Conservation (phyloP, 2,329 filamentous ascomycete genomes). For the Botrytis hyacinthi region DNA sequence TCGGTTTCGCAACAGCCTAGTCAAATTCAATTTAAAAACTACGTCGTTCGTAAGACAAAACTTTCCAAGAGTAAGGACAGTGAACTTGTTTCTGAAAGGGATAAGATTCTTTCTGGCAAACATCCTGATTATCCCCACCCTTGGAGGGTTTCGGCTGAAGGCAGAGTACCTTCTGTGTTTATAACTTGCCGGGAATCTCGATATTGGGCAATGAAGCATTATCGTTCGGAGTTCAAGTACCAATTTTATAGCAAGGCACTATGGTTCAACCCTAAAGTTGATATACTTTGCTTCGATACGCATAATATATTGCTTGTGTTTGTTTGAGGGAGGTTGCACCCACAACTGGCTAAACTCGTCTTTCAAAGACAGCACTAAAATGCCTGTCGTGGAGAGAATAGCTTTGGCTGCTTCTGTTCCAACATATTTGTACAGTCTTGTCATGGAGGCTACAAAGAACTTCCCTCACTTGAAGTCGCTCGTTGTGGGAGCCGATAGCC, state of each 20-base stretch:
- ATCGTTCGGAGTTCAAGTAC: neutral
- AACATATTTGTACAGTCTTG: accelerated
- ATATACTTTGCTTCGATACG: neutral
- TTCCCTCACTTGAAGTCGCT: neutral
- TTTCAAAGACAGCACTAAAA: neutral
- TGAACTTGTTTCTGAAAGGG: neutral
- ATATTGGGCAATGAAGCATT: conserved; percentile 6
- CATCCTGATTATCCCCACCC: too few species aligned
- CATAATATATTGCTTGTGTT: accelerated
- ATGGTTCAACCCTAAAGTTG: neutral
- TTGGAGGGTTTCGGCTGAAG: neutral
- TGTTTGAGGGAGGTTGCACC: neutral
- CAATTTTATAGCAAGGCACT: neutral
- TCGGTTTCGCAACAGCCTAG: neutral
- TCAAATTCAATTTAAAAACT: neutral
- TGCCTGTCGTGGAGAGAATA: neutral
- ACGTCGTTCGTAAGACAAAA: accelerated
- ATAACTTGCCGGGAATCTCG: conserved; percentile 3
- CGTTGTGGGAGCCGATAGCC: neutral
- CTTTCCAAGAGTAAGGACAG: accelerated
- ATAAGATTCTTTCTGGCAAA: neutral
- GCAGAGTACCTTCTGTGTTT: neutral
- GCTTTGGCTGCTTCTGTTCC: neutral
- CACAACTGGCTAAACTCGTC: accelerated
- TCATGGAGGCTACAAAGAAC: too few species aligned